Conservation (phyloP, 768 basidiomycete species). For the Russula compacta region DNA sequence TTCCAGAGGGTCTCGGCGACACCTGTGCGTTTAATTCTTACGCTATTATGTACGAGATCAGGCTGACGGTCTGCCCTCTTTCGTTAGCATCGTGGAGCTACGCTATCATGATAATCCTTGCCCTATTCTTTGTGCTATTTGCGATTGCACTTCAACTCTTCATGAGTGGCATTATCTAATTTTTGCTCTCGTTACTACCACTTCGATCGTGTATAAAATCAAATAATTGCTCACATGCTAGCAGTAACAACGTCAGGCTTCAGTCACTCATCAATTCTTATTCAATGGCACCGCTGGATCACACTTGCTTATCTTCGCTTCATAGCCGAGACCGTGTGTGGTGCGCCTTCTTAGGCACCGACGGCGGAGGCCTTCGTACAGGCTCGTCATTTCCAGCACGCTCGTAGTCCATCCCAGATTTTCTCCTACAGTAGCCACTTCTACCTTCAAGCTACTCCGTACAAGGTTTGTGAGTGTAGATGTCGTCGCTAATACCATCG, state of each 20-base stretch:
- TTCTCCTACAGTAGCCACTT: conserved; percentile 61
- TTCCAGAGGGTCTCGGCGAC: conserved; percentile 48
- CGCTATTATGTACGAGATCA: not conserved
- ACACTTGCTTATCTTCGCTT: conserved; percentile 17
- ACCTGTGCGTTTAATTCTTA: not conserved
- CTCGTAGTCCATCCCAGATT: conserved; percentile 37
- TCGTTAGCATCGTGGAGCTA: conserved; percentile 27
- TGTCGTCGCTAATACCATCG: conserved; percentile 45
- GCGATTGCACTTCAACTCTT: conserved; percentile 34
- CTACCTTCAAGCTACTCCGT: conserved; percentile 81
- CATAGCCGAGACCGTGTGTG: conserved; percentile 16
- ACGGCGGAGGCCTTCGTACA: not conserved
- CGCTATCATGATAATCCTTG: conserved; percentile 33
- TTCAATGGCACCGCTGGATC: not conserved
- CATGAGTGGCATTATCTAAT: conserved; percentile 16
- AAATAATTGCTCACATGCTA: not conserved
- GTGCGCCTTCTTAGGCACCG: not conserved
- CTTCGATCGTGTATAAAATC: not conserved
- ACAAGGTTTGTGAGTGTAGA: conserved; percentile 43
- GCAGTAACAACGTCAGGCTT: not conserved
- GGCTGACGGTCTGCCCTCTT: not conserved
- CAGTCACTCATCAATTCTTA: not conserved
- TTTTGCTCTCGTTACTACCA: not conserved
- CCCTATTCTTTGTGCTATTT: conserved; percentile 35
- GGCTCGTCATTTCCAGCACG: conserved; percentile 10